Base-by-base conservation (phyloP, 768 basidiomycete species). In the Boletus edulis region DNA sequence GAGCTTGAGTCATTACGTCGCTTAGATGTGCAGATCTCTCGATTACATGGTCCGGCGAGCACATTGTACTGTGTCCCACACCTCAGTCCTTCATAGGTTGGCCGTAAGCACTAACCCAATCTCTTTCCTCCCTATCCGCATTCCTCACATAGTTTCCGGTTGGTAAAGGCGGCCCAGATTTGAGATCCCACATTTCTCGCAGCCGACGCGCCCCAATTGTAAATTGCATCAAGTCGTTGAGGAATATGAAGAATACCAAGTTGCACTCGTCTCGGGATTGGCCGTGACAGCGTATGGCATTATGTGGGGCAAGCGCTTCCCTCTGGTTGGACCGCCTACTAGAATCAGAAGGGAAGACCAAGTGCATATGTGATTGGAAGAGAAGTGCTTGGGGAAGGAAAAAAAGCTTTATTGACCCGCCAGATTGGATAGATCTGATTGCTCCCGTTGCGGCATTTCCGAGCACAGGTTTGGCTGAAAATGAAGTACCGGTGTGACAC, bases 401-500 rank as follows among this genome's bases (percentile, higher is more conserved):
- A 55, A 54, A 47, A 54, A 31, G 50, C 2, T 37, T 52, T 46
- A 58, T 54, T 56, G 47, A 34, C 35, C 38, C 27, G 15, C 15
- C 20, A 53, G 57, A 61, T 57, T 50, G 39, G 38, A 44, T 20
- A 47, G 56, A 66, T 68, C 57, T 50, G 31, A 46, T 17, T 58
- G 35, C 56, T 41, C 46, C 63, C 66, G 18, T 29, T 37, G 49
- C 52, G 57, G 58, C 61, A 60, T 65, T 58, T 59, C 56, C 50
- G 54, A 50, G 43, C 72, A 72, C 72, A 64, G 70, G 71, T 67
- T 68, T 72, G 35, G 0, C 39, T 46, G 32, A 13, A 52, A 46
- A 62, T 52, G 57, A 67, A 58, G 15, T 3, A 5, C 72, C 69
- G 70, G 57, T 13, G 68, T 71, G 71, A 68, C 62, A 46, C 13